Conservation (phyloP, 345 rosid genomes). For the Laguncularia racemosa region DNA sequence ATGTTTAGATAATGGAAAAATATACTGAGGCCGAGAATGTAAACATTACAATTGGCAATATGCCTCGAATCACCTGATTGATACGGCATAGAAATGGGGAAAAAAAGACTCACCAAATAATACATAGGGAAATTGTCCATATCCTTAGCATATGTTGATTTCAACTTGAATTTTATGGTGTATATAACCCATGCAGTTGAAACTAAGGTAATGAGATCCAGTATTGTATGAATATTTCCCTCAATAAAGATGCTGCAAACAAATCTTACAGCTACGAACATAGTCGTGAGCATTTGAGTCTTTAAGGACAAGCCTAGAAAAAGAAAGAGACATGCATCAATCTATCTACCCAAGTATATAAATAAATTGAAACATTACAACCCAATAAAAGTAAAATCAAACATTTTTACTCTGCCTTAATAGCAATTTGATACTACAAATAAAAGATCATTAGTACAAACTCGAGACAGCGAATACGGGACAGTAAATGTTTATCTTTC, state of each 20-base stretch:
- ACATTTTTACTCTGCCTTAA: no score
- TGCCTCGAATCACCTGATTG: not conserved
- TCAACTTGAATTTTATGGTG: slow-evolving; percentile 69
- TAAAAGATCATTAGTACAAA: no score
- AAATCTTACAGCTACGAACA: slow-evolving; percentile 54
- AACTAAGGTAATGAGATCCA: slow-evolving; percentile 49
- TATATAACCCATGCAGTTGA: slow-evolving; percentile 67
- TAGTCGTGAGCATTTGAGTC: slow-evolving; percentile 67
- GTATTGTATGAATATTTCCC: slow-evolving; percentile 49
- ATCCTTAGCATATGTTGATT: slow-evolving; percentile 51
- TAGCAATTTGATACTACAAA: no score
- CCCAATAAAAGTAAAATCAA: no score
- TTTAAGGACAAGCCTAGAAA: slow-evolving; percentile 67
- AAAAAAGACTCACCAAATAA: slow-evolving; percentile 34
- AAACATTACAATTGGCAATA: no score
- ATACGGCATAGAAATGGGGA: no score
- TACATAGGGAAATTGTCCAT: slow-evolving; percentile 49
- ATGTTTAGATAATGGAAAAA: no score
- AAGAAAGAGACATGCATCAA: not conserved
- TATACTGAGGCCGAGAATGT: no score
- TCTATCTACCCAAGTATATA: not conserved
- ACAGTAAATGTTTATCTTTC: no score
- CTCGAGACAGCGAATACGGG: no score
- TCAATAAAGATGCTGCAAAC: slow-evolving; percentile 35
- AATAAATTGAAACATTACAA: no score